These are phyloP conservation scores for Wilhelminamyces savonicus DNA, from an alignment of 805 yeast genomes.

Conservation along the genomic window DNA sequence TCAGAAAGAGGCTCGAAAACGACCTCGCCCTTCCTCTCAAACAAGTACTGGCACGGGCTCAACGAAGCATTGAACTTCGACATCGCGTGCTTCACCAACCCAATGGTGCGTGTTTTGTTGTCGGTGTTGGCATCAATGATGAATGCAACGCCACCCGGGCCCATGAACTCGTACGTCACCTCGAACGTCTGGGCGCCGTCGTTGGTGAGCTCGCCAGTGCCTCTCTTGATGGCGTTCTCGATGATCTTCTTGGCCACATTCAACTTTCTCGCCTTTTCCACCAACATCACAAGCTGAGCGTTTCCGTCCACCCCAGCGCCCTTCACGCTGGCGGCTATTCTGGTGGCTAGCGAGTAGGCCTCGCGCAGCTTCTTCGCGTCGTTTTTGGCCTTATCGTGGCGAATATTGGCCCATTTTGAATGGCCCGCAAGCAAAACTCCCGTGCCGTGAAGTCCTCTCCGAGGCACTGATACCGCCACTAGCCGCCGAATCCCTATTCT, in stretches of 20 bases:
- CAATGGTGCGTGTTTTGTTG: slow-evolving; percentile 77
- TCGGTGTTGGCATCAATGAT: slow-evolving; percentile 86
- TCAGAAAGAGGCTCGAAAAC: slow-evolving; percentile 38
- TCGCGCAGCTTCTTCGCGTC: slow-evolving; percentile 72
- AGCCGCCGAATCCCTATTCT: background rate
- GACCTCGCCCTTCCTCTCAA: slow-evolving; percentile 72
- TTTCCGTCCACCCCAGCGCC: slow-evolving; percentile 63
- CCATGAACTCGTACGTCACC: slow-evolving; percentile 80
- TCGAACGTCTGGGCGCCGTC: slow-evolving; percentile 43
- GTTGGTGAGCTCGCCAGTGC: slow-evolving; percentile 56
- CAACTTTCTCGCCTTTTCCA: slow-evolving; percentile 71
- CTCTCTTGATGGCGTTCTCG: slow-evolving; percentile 83
- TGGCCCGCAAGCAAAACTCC: slow-evolving; percentile 58
- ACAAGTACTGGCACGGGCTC: slow-evolving; percentile 73
- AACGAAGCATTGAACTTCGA: slow-evolving; percentile 62
- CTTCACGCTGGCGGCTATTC: slow-evolving; percentile 71
- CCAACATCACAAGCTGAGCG: slow-evolving; percentile 59
- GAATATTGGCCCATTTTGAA: slow-evolving; percentile 91
- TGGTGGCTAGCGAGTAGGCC: slow-evolving; percentile 64
- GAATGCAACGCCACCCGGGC: slow-evolving; percentile 86
- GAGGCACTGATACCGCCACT: background rate
- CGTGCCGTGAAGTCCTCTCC: slow-evolving; percentile 9
- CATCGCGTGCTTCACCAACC: slow-evolving; percentile 68
- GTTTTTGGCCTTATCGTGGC: slow-evolving; percentile 89
- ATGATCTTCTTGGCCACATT: slow-evolving; percentile 80